Conservation (phyloP, 2,329 filamentous ascomycete genomes). For the Colletotrichum sp. region DNA sequence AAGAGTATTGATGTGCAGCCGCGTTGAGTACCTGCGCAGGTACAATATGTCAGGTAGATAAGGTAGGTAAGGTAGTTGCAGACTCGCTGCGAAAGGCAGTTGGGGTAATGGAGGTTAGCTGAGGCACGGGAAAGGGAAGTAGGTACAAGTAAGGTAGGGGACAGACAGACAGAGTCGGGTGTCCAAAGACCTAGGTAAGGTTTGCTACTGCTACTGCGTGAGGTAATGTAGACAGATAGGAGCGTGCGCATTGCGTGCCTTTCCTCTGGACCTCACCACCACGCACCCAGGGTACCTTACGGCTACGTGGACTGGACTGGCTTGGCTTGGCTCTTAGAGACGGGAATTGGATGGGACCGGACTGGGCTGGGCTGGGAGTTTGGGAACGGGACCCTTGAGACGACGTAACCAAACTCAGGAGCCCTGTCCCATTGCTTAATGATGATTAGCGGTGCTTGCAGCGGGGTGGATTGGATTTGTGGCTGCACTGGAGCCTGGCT, state of each 20-base stretch:
- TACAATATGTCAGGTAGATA: not conserved
- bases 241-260: not conserved
- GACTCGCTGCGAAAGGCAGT: not conserved
- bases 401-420: constrained; percentile 2
- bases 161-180: not conserved
- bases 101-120: not conserved
- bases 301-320: not conserved
- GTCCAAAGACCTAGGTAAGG: not conserved
- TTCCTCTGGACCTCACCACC: not conserved
- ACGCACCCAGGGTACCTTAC: not conserved
- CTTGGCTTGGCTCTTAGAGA: not conserved
- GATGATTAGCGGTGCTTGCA: constrained; percentile 7
- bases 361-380: not conserved
- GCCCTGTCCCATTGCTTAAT: constrained; percentile 7
- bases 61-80: not conserved
- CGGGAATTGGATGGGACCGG: not conserved
- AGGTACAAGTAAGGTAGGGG: not conserved
- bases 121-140: not conserved
- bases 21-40: not conserved
- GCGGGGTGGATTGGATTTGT: not conserved
- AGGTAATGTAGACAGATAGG: not conserved
- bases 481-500: not conserved
- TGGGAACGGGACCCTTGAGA: constrained; percentile 3
- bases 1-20: not conserved
- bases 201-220: not conserved